These are phyloP conservation scores for Terfezia claveryi DNA, from an alignment of 495 filamentous ascomycete species.

Conservation along the genomic window DNA sequence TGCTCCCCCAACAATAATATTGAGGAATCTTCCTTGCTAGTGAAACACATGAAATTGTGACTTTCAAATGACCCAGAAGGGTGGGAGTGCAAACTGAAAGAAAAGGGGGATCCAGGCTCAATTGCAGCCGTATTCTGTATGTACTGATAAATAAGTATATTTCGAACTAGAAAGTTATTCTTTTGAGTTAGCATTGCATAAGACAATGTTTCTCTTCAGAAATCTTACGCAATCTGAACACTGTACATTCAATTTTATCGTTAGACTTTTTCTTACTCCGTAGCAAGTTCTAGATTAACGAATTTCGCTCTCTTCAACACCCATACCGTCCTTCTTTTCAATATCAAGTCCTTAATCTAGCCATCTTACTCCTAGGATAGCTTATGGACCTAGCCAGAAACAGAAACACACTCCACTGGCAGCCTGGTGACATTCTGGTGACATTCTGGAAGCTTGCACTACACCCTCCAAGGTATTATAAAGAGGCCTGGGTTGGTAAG, in stretches of 20 bases:
- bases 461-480: slow-evolving; percentile 16
- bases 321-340: not conserved
- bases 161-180: slow-evolving; percentile 43
- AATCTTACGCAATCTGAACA: slow-evolving; percentile 40
- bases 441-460: slow-evolving; percentile 11
- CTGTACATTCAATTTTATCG: slow-evolving; percentile 33
- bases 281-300: slow-evolving; percentile 50
- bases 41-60: slow-evolving; percentile 42
- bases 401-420: too few species aligned
- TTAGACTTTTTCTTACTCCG: slow-evolving; percentile 26
- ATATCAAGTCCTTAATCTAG: slow-evolving; percentile 4
- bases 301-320: slow-evolving; percentile 39
- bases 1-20: slow-evolving; percentile 13
- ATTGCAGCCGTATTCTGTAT: slow-evolving; percentile 42
- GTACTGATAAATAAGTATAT: slow-evolving; percentile 42
- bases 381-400: slow-evolving; percentile 11
- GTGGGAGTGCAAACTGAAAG: slow-evolving; percentile 46
- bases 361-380: slow-evolving; percentile 14
- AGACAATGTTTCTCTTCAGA: slow-evolving; percentile 1
- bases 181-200: slow-evolving; percentile 15
- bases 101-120: slow-evolving; percentile 51
- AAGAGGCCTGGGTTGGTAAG: slow-evolving; percentile 14
- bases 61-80: slow-evolving; percentile 51
- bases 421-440: too few species aligned
- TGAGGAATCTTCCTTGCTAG: slow-evolving; percentile 40